Evolutionary conservation across 495 filamentous ascomycete genomes (phyloP), one percentile per base, ranked within the genome.

Genomic region (Podospora fimiseda): DNA sequence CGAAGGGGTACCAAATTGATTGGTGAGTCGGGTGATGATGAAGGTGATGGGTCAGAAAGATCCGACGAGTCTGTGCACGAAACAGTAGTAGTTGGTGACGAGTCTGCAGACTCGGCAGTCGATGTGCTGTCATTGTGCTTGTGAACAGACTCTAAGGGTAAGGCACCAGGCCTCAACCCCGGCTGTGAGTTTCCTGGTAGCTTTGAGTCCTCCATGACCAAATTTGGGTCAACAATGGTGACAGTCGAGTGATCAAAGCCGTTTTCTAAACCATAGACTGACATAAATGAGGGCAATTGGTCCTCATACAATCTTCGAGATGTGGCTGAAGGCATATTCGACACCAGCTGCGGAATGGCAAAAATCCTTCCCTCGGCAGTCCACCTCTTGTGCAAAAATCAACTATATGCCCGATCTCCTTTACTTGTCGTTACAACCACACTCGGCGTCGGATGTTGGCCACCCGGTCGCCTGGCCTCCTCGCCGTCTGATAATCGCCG

Each of bases 41-140:
- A 88, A 6, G 92, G 90, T 3, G 93, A 95, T 8, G 88, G 83
- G 53, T 96, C 91, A n/a, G 90, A 89, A 21, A 89, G 77, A 15
- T 87, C 87, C 14, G 86, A 86, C 8, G 90, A 91, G 63, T 92
- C 93, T 40, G 91, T 86, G 11, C 90, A 95, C 13, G 90, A 95
- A n/a, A 91, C 80, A 1, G 92, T 95, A 2, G 90, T 97, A 15
- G 93, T 96, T 0, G 93, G 93, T 16, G 93, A 97, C 7, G 91
- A 95, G 61, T 96, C 90, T 21, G 84, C 87, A 2, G 93, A 98
- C 43, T 86, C 90, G 8, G 88, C 88, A 40, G 81, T 94, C 21
- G 89, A 92, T n/a, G 81, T 81, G 65, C 81, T 85, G 60, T 80
- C 75, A 67, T 80, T 76, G 60, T 81, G 80, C 59, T 80, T 73